A percentile compares a stretch with the other conserved stretches of the same genome.
Conservation (phyloP, 345 rosid species). For the Camelina hispida region DNA sequence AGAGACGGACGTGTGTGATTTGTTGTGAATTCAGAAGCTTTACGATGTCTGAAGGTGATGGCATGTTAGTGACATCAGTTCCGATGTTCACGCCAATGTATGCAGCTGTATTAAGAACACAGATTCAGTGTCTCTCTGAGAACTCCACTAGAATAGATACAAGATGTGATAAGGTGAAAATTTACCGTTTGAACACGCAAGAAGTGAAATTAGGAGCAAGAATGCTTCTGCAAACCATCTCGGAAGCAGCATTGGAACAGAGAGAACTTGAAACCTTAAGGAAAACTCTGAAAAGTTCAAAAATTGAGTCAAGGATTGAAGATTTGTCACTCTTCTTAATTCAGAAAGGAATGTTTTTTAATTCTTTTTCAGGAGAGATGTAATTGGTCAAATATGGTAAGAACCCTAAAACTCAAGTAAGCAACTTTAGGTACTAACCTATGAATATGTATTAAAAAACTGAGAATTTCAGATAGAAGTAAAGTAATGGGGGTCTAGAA, state of each 20-base stretch:
- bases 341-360: background rate
- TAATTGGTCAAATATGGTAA: slow-evolving; percentile 34
- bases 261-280: slow-evolving; percentile 20
- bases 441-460: background rate
- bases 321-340: background rate
- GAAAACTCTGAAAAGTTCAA: slow-evolving; percentile 33
- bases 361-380: background rate
- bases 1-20: slow-evolving; percentile 88
- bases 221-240: slow-evolving; percentile 53
- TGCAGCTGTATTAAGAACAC: slow-evolving; percentile 58
- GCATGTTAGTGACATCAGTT: slow-evolving; percentile 73
- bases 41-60: slow-evolving; percentile 72
- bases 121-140: background rate
- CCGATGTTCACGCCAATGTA: slow-evolving; percentile 89
- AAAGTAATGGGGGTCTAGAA: background rate
- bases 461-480: slow-evolving; percentile 23
- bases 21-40: slow-evolving; percentile 58
- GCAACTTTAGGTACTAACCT: slow-evolving; percentile 15
- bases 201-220: slow-evolving; percentile 53
- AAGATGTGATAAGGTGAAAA: background rate
- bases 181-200: slow-evolving; percentile 59
- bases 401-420: slow-evolving; percentile 42
- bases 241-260: slow-evolving; percentile 53
- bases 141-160: slow-evolving; percentile 11
- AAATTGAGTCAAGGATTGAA: background rate